Base-by-base conservation (phyloP, 768 basidiomycete species). In the Lentinula detonsa region DNA sequence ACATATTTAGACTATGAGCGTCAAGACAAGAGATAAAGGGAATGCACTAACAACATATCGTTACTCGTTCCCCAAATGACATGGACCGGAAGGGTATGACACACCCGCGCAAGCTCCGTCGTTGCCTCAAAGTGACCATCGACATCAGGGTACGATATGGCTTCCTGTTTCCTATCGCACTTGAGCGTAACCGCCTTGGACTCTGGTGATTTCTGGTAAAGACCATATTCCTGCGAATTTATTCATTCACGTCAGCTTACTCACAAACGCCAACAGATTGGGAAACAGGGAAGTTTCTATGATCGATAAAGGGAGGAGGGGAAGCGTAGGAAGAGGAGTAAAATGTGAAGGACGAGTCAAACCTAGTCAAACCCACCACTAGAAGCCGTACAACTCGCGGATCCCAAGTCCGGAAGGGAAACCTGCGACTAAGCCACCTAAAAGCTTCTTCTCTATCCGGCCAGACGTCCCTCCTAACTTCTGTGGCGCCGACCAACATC, bases 361-460 rank as follows among this genome's bases (percentile, higher is more conserved):
- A 39, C 28, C 28, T 28, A 28, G 28, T 37, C 42, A 40, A 8
- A 72, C 78, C 59, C 62, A 79, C 81, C 9, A 70, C 70, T 37
- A 80, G 65, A n/a, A 76, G 56, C 5, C 65, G 69, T 16, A 81
- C 56, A 1, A 76, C 73, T 4, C 76, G 71, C 2, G 70, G 67
- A 65, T 84, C 78, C 79, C 80, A 84, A 6, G 63, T 64, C 39
- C 68, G 75, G 80, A 81, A 84, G 0, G 81, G 81, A 49, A 72
- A 64, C 10, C 77, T 72, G 48, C 75, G 74, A n/a, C 62, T 68
- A 51, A 82, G 77, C 68, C 78, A 82, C 34, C 63, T 54, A 15
- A 72, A 72, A 1, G 82, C 83, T 15, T 74, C 73, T 31, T 76
- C 72, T 31, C 71, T 69, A 15, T 73, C 77, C 1, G 64, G 59